Evolutionary conservation across 1,284 basidiomycete genomes (phyloP), one percentile per base, ranked within the genome.

Genomic region (Ustilago cynodontis): DNA sequence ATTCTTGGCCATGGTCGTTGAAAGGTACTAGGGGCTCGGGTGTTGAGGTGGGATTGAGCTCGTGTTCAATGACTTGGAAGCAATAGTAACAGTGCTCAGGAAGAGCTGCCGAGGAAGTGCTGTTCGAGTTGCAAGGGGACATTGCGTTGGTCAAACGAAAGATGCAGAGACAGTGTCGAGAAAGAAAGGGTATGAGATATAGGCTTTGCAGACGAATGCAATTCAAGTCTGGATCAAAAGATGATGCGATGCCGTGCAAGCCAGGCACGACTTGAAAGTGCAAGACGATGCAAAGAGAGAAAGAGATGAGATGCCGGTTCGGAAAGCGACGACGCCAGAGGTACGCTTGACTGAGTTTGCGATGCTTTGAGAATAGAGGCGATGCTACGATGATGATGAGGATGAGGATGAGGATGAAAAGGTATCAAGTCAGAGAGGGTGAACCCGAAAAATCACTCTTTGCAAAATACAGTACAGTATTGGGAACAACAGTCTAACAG

Each of bases 81-180:
- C 88, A 89, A 81, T 87, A 88, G 77, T 82, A 84, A 26, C 87
- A 87, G 78, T 89, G 88, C 41, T 86, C 86, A 0, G 53, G 39
- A 5, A 59, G 58, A 49, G 71, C 82, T 5, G 65, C 70, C 3
- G 76, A 78, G 28, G 39, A 5, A 18, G 20, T 16, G 9, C 4
- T 22, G 37, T 20, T 20, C 0, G 63, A 58, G 3, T 22, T 41
- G 16, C 59, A 60, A 16, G 70, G 60, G 6, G 64, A 47, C 70
- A 72, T 72, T 1, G 41, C 56, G 24, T 18, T 13, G 9, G 18
- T 37, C 5, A 20, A 39, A 41, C 16, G 35, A 26, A 52, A 29
- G 47, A 24, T 13, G 24, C 14, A 22, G 18, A 31, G 18, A 45
- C 4, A 28, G 10, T 33, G 43, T 22, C 22, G 10, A 16, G 5